Evolutionary conservation across 2,329 filamentous ascomycete genomes (phyloP), one percentile per base, ranked within the genome.

Genomic region (Fusarium sp.): DNA sequence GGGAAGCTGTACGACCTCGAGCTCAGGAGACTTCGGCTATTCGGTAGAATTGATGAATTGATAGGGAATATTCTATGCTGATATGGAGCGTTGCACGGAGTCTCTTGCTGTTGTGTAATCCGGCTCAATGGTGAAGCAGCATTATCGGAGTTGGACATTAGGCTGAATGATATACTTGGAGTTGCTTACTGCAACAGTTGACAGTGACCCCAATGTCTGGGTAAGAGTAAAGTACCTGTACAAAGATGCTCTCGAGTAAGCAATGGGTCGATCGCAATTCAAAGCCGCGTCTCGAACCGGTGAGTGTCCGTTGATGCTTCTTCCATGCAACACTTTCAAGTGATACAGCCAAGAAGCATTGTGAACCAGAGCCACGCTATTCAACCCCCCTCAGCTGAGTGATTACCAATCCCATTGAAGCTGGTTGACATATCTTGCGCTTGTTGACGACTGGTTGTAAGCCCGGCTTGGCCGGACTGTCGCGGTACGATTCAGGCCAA

Each of bases 1-100:
- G 18, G 29, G 38, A 23, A 31, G 44, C 20, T 57, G 58, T 69
- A n/a, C 16, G 11, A 60, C 49, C 11, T 27, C 31, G 36, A 64
- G 31, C 8, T 53, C 44, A 49, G 23, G 44, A 27, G 23, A 25
- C 13, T 13, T n/a, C 33, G 49, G 27, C 6, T 53, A 33, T 14
- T 34, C 13, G 13, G 29, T 53, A 20, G 49, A 53, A 31, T 34
- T 36, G 29, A 23, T 53, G 49, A 34, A 33, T 33, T 25, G 18
- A 31, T 33, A 53, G 29, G n/a, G 8, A 46, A 27, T 25, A 9
- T 46, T 27, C 23, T 13, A 23, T 53, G 29, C 29, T 53, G 29
- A 20, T 34, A 29, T 53, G 29, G 8, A 27, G 14, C 11, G 16
- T 50, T 36, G 7, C 42, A 27, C 14, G 14, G 4, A 23, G 23